Base-by-base conservation (phyloP, 306 rosid genomes). In the Abrus precatorius region DNA sequence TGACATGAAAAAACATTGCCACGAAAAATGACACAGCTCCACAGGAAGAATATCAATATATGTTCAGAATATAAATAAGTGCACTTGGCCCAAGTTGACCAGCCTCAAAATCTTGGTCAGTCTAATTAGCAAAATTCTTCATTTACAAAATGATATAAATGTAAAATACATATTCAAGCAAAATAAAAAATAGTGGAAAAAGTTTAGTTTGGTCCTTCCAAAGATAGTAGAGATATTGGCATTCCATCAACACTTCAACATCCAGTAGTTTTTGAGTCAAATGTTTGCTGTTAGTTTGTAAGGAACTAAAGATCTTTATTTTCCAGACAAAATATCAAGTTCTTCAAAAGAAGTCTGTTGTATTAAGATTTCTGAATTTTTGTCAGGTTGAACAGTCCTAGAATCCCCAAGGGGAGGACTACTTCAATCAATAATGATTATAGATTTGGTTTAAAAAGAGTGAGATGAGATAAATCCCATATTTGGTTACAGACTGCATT, bases 21-120 rank as follows among this genome's bases (percentile, higher is more conserved):
- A 10, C 53, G 14, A 76, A 64, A 54, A 55, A 69, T 10, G 55
- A 12, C 45, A 68, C 8, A 14, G 53, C 9, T 53, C 8, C 33
- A 27, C 55, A 34, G 66, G 32, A 79, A 75, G 41, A 59, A 28
- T 59, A 30, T 5, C 11, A 54, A 66, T 3, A 12, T 14, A 55
- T 72, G 47, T 65, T 67, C 63, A 57, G 8, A 57, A 59, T 48
- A 43, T 9, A 48, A 11, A 56, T 20, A 2, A 9, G 9, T 85
- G 87, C 84, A 62, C 89, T 86, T 14, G 81, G 66, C 87, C 92
- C 81, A 88, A 89, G 89, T 88, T 60, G 47, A 43, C 47, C 6
- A 4, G 8, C 47, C 5, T 43, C 47, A 43, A 43, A 43, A 43
- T 4, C 47, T 43, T 43, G 47, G 47, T 6, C 3, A 38, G 43